phyloP scores from a whole-genome alignment of 495 filamentous ascomycete genomes.

The Trichoderma gamsii region DNA sequence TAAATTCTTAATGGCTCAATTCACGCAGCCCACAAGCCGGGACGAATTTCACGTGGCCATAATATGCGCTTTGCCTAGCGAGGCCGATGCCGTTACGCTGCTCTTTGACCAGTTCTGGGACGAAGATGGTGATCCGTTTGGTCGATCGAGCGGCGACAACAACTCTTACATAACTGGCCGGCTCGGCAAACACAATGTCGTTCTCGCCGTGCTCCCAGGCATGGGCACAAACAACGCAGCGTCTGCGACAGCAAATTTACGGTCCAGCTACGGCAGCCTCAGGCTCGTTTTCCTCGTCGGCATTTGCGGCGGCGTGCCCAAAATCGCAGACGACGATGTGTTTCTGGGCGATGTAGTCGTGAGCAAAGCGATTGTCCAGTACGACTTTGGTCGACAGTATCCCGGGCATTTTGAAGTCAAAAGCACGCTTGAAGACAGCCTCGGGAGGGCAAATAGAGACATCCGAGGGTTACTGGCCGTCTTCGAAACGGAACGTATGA shows the following conservation, averaged over 20 bases:
- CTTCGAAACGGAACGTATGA: slow-evolving; percentile 19
- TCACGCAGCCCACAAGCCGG: slow-evolving; percentile 12
- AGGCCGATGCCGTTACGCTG: slow-evolving; percentile 28
- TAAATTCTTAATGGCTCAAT: neutral
- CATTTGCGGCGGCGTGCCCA: slow-evolving; percentile 31
- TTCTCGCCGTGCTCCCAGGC: slow-evolving; percentile 27
- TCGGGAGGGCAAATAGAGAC: slow-evolving; percentile 28
- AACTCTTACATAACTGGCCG: slow-evolving; percentile 36
- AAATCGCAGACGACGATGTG: slow-evolving; percentile 21
- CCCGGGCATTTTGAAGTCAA: slow-evolving; percentile 30
- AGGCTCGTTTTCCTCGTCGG: slow-evolving; percentile 28
- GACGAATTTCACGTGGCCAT: slow-evolving; percentile 24
- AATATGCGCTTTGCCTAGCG: slow-evolving; percentile 27
- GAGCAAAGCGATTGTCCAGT: slow-evolving; percentile 34
- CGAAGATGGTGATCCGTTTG: slow-evolving; percentile 23
- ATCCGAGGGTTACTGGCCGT: slow-evolving; percentile 28
- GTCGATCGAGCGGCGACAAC: slow-evolving; percentile 22
- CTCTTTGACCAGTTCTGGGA: slow-evolving; percentile 31
- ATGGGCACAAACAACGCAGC: slow-evolving; percentile 35
- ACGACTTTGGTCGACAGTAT: slow-evolving; percentile 35
- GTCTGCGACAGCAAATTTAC: slow-evolving; percentile 24
- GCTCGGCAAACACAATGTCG: slow-evolving; percentile 35
- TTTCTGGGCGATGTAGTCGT: slow-evolving; percentile 44
- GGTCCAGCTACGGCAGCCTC: slow-evolving; percentile 28
- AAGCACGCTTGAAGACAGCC: slow-evolving; percentile 26